These are phyloP conservation scores for Coriolopsis trogii DNA, from an alignment of 1,284 basidiomycete species.

Conservation along the genomic window DNA sequence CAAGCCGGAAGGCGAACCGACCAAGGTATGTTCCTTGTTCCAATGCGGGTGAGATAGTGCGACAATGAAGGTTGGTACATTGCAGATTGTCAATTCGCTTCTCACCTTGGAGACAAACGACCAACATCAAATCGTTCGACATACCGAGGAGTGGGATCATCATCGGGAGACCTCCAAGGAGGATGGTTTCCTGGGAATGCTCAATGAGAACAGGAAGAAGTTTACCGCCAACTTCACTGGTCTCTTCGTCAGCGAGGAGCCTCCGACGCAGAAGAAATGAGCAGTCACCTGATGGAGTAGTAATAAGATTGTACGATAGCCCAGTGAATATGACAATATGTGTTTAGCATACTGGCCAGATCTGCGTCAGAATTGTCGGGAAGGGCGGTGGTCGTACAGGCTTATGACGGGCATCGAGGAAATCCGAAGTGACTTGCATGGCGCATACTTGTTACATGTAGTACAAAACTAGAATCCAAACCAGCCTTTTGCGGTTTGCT, in stretches of 20 bases:
- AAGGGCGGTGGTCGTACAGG: too few species aligned
- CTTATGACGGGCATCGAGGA: too few species aligned
- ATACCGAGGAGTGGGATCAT: constrained; percentile 55
- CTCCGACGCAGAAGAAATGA: constrained; percentile 21
- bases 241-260: constrained; percentile 32
- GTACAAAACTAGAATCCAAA: constrained; percentile 48
- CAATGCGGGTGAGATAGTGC: not conserved
- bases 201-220: constrained; percentile 52
- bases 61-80: not conserved
- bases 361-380: not conserved
- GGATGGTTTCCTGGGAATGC: constrained; percentile 50
- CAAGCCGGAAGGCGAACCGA: constrained; percentile 41
- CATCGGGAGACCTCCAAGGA: constrained; percentile 42
- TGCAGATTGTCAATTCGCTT: constrained; percentile 47
- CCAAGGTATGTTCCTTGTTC: constrained; percentile 37
- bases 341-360: not conserved
- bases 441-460: not conserved
- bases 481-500: constrained; percentile 66
- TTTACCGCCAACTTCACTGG: constrained; percentile 43
- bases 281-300: too few species aligned
- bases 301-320: not conserved
- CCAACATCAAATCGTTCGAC: constrained; percentile 40
- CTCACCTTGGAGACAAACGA: constrained; percentile 47
- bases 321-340: too few species aligned
- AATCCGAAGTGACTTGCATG: too few species aligned